phyloP scores from a whole-genome alignment of 306 rosid genomes.

The Fragaria vesca region DNA sequence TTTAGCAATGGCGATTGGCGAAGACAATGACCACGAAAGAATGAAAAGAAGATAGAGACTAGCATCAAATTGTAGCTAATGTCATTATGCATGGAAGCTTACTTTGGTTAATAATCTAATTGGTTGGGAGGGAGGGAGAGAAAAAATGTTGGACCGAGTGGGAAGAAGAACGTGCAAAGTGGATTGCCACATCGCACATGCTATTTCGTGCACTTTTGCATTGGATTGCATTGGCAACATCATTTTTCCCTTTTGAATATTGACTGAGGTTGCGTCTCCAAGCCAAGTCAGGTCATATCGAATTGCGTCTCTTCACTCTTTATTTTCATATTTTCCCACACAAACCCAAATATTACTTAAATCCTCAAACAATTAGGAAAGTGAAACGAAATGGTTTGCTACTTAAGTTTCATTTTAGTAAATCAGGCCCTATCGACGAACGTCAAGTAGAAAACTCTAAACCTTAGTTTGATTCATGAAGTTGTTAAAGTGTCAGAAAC shows the following conservation, averaged over 20 bases:
- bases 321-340: background rate
- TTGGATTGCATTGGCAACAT: slow-evolving; percentile 11
- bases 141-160: background rate
- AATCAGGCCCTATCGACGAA: too few relatives aligned
- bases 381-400: background rate
- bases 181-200: slow-evolving; percentile 13
- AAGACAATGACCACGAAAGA: background rate
- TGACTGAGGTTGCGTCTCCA: slow-evolving; percentile 8
- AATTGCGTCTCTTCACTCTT: background rate
- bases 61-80: background rate
- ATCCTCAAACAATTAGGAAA: background rate
- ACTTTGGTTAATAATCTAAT: background rate
- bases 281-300: background rate
- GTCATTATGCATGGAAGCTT: background rate
- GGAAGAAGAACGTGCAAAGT: slow-evolving; percentile 4
- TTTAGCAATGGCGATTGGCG: too few relatives aligned
- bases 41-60: background rate
- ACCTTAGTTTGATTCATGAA: too few relatives aligned
- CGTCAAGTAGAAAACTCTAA: too few relatives aligned
- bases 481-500: too few relatives aligned
- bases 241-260: slow-evolving; percentile 16
- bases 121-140: background rate
- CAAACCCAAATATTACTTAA: background rate
- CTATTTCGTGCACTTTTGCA: background rate
- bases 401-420: too few relatives aligned